These are phyloP conservation scores for Tolypocladium nubicola DNA, from an alignment of 2,329 filamentous ascomycete genomes.

Conservation along the genomic window DNA sequence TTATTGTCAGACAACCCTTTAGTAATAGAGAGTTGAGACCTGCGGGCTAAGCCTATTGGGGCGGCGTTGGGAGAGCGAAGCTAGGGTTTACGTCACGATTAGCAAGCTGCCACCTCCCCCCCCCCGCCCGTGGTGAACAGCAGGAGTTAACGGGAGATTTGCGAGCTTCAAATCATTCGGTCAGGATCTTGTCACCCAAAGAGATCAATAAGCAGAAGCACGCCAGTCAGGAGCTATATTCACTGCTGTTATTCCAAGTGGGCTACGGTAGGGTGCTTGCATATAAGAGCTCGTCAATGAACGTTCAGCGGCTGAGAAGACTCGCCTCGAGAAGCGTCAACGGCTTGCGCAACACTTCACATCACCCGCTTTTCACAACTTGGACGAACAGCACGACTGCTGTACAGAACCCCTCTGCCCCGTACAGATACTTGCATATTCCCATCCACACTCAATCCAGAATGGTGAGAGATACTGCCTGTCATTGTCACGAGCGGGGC, in stretches of 20 bases:
- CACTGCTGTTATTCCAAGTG: not conserved
- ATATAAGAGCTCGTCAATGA: not conserved
- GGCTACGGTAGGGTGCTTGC: not conserved
- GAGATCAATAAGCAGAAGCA: not conserved
- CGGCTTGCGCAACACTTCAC: not conserved
- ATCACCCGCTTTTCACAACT: not conserved
- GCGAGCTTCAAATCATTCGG: not conserved
- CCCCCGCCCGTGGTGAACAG: not conserved
- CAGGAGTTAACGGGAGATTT: not conserved
- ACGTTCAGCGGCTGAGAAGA: not conserved
- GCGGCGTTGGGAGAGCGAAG: not conserved
- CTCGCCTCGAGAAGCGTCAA: not conserved
- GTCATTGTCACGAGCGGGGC: not conserved
- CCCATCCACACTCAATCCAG: not conserved
- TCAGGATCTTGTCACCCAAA: not conserved
- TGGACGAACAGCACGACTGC: not conserved
- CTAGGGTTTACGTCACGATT: slow-evolving; percentile 23
- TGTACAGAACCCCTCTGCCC: not conserved
- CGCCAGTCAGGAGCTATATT: not conserved
- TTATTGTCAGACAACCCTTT: too few species aligned
- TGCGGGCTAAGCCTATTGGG: not conserved
- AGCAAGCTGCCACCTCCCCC: slow-evolving; percentile 11
- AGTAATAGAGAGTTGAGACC: too few species aligned
- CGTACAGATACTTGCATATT: not conserved
- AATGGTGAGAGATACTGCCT: slow-evolving; percentile 1